Evolutionary conservation across 805 yeast genomes (phyloP).

Genomic region (Ogataea pilisensis): DNA sequence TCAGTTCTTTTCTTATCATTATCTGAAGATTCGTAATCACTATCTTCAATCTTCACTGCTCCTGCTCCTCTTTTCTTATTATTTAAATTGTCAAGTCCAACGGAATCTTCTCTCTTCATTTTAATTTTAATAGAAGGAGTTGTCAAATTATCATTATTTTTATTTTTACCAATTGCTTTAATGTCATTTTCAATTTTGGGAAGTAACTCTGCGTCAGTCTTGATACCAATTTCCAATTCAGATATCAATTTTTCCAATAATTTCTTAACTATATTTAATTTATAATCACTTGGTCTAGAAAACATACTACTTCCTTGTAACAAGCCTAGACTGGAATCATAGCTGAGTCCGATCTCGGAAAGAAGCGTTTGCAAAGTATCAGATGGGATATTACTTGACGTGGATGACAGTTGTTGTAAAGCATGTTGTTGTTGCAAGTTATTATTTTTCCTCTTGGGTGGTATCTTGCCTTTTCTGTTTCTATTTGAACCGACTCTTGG

Average conservation of each 20-base stretch:
- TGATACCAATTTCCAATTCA: constrained; percentile 34
- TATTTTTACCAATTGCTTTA: background rate
- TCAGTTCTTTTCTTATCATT: constrained; percentile 2
- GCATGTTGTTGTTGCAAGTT: constrained; percentile 7
- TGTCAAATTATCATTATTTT: background rate
- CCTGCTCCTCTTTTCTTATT: background rate
- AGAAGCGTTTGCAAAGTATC: constrained; percentile 47
- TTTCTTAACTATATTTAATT: constrained; percentile 25
- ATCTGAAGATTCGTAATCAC: background rate
- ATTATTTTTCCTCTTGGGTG: constrained; percentile 18
- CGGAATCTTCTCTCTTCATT: constrained; percentile 11
- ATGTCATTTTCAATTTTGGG: constrained; percentile 19
- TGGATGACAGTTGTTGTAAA: background rate
- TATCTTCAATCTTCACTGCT: background rate
- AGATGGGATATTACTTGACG: constrained; percentile 30
- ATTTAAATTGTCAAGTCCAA: constrained; percentile 1
- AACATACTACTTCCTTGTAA: constrained; percentile 50
- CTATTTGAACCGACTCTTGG: constrained; percentile 19
- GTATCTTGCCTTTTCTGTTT: constrained; percentile 23
- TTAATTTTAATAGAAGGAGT: constrained; percentile 1
- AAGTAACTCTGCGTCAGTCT: constrained; percentile 19
- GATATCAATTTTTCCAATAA: constrained; percentile 37
- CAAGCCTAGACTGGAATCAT: constrained; percentile 56
- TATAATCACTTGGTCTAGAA: constrained; percentile 30
- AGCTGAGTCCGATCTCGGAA: constrained; percentile 47